Base-by-base conservation (phyloP, 1,284 basidiomycete species). In the Malassezia vespertilionis region DNA sequence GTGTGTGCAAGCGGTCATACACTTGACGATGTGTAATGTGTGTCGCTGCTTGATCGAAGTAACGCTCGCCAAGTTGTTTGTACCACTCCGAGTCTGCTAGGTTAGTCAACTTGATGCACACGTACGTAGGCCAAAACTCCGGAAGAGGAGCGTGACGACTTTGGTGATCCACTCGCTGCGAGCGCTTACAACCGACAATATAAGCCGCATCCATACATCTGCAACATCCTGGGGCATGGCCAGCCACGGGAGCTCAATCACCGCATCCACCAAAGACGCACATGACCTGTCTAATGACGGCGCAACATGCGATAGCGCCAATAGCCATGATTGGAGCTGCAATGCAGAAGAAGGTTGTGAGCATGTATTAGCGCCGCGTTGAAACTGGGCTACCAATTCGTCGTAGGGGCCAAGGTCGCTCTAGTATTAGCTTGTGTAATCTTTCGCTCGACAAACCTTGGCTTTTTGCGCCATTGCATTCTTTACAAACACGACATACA, bases 161-260 rank as follows among this genome's bases (percentile, higher is more conserved):
- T 84, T 77, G 27, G 81, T 82, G 24, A 93, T 77, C 75, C 93
- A 97, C 72, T 91, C 87, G 52, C 87, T 84, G 54, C 86, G 76
- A n/a, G 91, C 88, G 57, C 84, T 88, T 56, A 95, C 80, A 30
- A 99, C 79, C 74, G 90, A 86, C 34, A 86, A 86, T 35, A 89
- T 80, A 67, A 95, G 95, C 28, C 60, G 54, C 46, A 62, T 60
- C 65, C 65, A 69, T 35, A 60, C 57, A 21, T 83, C 79, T 17
- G 76, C 74, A 37, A 76, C 75, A 34, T 78, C 79, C 58, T 90
- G 86, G 18, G 59, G 56, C 73, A 87, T 80, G 5, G 82, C 83
- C 5, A 84, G 83, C 93, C 93, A 99, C 5, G 89, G 87, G 60
- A 93, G 77, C 49, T 78, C 78, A 46, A 95, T 76, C 52, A 97